phyloP scores from a whole-genome alignment of 352 stramenopile species.

The Globisporangium abappressorium region DNA sequence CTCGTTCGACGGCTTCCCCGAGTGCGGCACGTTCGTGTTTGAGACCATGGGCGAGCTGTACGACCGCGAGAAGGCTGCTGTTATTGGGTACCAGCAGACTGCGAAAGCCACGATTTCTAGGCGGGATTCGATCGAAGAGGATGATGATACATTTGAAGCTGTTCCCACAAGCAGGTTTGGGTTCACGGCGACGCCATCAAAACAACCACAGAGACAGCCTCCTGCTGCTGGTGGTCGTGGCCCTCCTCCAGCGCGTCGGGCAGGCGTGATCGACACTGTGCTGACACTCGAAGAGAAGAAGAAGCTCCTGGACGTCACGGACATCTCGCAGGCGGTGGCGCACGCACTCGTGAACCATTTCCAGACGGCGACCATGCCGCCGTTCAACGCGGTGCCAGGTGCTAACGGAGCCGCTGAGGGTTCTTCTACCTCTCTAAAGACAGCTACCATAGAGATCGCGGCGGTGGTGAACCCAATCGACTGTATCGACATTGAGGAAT shows the following conservation, averaged over 20 bases:
- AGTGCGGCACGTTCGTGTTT: slow-evolving; percentile 27
- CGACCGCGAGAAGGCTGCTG: slow-evolving; percentile 18
- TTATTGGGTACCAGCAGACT: not conserved
- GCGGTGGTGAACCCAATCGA: slow-evolving; percentile 5
- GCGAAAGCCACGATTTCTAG: not conserved
- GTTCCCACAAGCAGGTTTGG: not conserved
- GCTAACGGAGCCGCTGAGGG: not conserved
- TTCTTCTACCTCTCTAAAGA: not conserved
- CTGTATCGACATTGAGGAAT: slow-evolving; percentile 16
- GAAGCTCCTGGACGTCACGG: slow-evolving; percentile 17
- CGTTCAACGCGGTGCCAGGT: not conserved
- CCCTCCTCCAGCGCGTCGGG: not conserved
- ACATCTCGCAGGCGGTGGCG: slow-evolving; percentile 19
- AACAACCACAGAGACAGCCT: not conserved
- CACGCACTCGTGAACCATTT: slow-evolving; percentile 23
- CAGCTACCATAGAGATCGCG: not conserved
- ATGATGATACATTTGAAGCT: not conserved
- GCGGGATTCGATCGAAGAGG: not conserved
- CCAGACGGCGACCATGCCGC: not conserved
- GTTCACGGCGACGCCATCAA: not conserved
- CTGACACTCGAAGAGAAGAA: slow-evolving; percentile 25
- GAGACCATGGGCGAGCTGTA: slow-evolving; percentile 27
- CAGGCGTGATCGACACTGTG: slow-evolving; percentile 11
- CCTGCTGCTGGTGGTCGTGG: not conserved
- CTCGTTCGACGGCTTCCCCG: slow-evolving; percentile 25